Evolutionary conservation across 2,329 filamentous ascomycete species (phyloP).

Genomic region (Xylaria sp.): DNA sequence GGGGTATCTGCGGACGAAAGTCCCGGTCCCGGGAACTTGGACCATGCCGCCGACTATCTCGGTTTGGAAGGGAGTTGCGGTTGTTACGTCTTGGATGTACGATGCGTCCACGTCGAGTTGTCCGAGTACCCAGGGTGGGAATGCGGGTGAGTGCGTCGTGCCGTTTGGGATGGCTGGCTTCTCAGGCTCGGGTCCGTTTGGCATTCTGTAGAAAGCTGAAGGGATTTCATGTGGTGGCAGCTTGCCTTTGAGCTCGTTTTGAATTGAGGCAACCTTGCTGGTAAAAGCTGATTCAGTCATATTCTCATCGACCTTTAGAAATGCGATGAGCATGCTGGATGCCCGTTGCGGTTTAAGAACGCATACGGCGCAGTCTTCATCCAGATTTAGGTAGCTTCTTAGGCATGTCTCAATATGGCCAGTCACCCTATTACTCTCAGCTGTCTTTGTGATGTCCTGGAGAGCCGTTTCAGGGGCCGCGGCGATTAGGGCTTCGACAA

Average conservation of each 20-base stretch:
- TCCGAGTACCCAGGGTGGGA: background rate
- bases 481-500: background rate
- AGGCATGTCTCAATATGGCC: background rate
- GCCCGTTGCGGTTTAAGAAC: background rate
- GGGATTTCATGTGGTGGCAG: background rate
- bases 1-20: background rate
- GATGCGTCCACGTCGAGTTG: background rate
- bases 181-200: background rate
- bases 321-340: background rate
- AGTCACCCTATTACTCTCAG: background rate
- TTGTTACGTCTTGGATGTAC: background rate
- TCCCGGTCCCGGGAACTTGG: background rate
- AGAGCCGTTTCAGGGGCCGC: background rate
- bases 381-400: background rate
- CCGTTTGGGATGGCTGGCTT: background rate
- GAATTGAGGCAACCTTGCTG: background rate
- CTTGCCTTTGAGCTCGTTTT: background rate
- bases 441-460: background rate
- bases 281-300: background rate
- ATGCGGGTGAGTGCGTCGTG: background rate
- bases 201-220: background rate
- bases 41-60: conserved; percentile 4
- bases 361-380: background rate
- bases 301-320: background rate
- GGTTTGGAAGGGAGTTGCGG: background rate